Percentiles rank a stretch among this genome's conserved stretches.
These are phyloP conservation scores for Cymodocea nodosa DNA, from an alignment of 116 monocot species.

Conservation along the genomic window DNA sequence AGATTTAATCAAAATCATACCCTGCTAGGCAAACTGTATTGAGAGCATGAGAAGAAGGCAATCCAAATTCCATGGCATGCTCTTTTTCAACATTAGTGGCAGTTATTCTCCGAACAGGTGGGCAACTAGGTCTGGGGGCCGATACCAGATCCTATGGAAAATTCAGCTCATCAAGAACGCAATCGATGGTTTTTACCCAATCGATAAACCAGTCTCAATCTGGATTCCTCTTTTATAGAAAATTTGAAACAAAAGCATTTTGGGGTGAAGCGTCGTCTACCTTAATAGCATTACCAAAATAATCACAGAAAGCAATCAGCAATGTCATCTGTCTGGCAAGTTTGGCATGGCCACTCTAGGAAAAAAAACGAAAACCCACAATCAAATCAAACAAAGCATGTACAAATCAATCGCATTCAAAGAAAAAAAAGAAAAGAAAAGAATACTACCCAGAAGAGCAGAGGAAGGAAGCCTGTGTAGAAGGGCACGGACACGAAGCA, in stretches of 20 bases:
- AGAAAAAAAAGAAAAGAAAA: not conserved
- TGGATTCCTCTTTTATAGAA: not conserved
- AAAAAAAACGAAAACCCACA: constrained; percentile 1
- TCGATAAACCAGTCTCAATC: not conserved
- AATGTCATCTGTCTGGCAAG: constrained; percentile 76
- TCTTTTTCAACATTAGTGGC: constrained; percentile 69
- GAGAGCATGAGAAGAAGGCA: constrained; percentile 92
- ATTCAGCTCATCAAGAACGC: not conserved
- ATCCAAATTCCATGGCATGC: constrained; percentile 87
- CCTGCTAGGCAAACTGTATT: constrained; percentile 87
- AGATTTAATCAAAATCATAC: constrained; percentile 17
- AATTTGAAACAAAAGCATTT: too few species aligned
- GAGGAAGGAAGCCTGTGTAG: constrained; percentile 70
- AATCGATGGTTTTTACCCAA: not conserved
- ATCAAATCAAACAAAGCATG: not conserved
- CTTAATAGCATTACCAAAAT: constrained; percentile 70
- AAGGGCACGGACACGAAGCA: constrained; percentile 71
- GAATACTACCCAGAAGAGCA: constrained; percentile 59
- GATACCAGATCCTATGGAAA: constrained; percentile 53
- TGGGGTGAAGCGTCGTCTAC: constrained; percentile 14
- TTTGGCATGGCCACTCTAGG: constrained; percentile 73
- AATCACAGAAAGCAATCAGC: constrained; percentile 86
- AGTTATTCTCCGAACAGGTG: constrained; percentile 80
- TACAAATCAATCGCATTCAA: not conserved
- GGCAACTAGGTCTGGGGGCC: constrained; percentile 75